Conservation (phyloP, 2,329 filamentous ascomycete genomes). For the Ophiostoma ips region DNA sequence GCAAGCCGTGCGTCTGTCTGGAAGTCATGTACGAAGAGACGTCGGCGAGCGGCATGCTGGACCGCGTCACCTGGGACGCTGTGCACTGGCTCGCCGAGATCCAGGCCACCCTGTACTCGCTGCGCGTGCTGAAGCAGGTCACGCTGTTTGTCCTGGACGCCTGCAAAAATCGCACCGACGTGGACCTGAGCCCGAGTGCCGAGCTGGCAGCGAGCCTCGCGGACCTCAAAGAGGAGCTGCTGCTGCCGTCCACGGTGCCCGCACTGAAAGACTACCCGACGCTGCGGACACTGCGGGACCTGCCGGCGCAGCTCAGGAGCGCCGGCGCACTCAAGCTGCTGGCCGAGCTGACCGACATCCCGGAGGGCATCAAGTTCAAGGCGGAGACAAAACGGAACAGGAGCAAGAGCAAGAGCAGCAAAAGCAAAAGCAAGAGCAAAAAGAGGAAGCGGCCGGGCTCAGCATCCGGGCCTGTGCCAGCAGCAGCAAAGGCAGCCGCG, state of each 20-base stretch:
- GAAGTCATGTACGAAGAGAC: constrained; percentile 19
- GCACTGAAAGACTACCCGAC: constrained; percentile 10
- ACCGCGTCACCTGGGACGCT: constrained; percentile 36
- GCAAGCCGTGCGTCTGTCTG: constrained; percentile 20
- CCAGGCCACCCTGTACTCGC: constrained; percentile 46
- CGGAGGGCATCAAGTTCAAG: constrained; percentile 8
- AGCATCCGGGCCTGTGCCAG: not conserved
- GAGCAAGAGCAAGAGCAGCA: constrained; percentile 1
- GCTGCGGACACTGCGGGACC: constrained; percentile 3
- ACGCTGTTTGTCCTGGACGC: constrained; percentile 22
- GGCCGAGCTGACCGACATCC: constrained; percentile 2
- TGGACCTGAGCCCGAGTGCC: too few relatives aligned
- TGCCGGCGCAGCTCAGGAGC: constrained; percentile 9
- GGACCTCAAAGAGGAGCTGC: not conserved
- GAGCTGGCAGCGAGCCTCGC: not conserved
- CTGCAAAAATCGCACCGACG: not conserved
- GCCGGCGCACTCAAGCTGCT: constrained; percentile 6
- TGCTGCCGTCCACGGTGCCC: constrained; percentile 1
- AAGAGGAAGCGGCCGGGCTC: constrained; percentile 7
- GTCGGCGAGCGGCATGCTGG: constrained; percentile 17
- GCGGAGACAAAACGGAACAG: not conserved
- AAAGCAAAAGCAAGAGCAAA: constrained; percentile 1
- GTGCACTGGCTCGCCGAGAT: constrained; percentile 49
- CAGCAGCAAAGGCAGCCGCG: not conserved
- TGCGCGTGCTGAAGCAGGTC: constrained; percentile 41